Evolutionary conservation across 805 yeast genomes (phyloP).

Genomic region (Hanseniaspora clermontiae): DNA sequence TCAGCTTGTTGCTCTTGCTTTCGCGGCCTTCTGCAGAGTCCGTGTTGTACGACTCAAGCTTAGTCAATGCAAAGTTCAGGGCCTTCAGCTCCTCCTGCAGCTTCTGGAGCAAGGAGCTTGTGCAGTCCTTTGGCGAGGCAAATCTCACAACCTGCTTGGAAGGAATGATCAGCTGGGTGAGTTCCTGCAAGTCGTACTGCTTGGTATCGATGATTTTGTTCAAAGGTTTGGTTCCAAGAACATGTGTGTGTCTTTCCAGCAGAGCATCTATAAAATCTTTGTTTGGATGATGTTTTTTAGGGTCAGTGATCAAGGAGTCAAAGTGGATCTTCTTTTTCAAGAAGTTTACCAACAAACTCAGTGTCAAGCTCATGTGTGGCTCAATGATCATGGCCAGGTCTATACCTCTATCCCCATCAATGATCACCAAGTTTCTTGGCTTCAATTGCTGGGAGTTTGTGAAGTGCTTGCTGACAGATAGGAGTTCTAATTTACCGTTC

Average conservation of each 20-base stretch:
- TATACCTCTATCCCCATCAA: constrained; percentile 76
- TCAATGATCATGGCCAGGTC: constrained; percentile 63
- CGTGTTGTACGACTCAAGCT: constrained; percentile 30
- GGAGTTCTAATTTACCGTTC: constrained; percentile 56
- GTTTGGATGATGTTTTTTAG: constrained; percentile 24
- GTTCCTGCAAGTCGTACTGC: constrained; percentile 33
- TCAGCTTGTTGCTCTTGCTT: constrained; percentile 25
- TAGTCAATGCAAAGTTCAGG: constrained; percentile 47
- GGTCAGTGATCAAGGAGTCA: constrained; percentile 26
- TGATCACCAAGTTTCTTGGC: constrained; percentile 55
- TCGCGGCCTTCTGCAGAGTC: constrained; percentile 14
- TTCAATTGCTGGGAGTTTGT: constrained; percentile 29
- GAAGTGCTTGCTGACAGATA: constrained; percentile 54
- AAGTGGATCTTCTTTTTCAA: constrained; percentile 58
- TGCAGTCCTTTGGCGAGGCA: constrained; percentile 58
- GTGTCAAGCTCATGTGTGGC: constrained; percentile 47
- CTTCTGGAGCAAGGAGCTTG: constrained; percentile 45
- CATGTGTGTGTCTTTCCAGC: constrained; percentile 22
- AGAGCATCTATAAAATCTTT: constrained; percentile 22
- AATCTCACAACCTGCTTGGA: constrained; percentile 66
- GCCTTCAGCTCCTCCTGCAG: constrained; percentile 63
- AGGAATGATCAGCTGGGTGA: constrained; percentile 49
- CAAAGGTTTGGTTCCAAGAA: constrained; percentile 1
- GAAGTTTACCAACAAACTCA: constrained; percentile 62
- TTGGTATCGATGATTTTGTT: constrained; percentile 21